Evolutionary conservation across 1,284 basidiomycete species (phyloP).

Genomic region (Cryptococcus maquisensis): DNA sequence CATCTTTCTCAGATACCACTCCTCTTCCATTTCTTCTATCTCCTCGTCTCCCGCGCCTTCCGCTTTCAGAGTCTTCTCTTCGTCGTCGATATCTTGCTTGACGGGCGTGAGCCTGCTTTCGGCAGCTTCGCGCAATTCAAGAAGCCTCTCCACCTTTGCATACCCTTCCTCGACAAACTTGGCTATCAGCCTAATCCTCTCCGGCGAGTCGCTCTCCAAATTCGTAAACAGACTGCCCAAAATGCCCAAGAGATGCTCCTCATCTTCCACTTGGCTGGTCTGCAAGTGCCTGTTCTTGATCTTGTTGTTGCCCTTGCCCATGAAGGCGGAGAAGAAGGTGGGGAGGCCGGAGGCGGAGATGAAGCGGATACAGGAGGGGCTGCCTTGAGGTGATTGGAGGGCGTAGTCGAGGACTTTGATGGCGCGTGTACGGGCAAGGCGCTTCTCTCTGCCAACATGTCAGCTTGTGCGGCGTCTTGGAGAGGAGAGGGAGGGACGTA

Average conservation of each 20-base stretch:
- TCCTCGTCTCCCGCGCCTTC: conserved; percentile 62
- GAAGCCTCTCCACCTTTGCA: conserved; percentile 85
- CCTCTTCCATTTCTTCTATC: conserved; percentile 60
- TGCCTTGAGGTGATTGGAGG: conserved; percentile 73
- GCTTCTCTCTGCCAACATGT: conserved; percentile 63
- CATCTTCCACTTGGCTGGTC: conserved; percentile 69
- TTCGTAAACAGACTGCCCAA: conserved; percentile 85
- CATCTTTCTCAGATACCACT: conserved; percentile 75
- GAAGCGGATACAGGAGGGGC: conserved; percentile 74
- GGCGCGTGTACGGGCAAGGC: conserved; percentile 68
- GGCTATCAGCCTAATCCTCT: conserved; percentile 75
- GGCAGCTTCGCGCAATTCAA: conserved; percentile 77
- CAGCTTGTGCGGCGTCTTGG: not conserved
- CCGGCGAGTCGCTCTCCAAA: conserved; percentile 75
- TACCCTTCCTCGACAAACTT: conserved; percentile 92
- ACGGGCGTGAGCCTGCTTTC: conserved; percentile 57
- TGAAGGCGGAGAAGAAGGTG: conserved; percentile 80
- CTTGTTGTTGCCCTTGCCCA: conserved; percentile 70
- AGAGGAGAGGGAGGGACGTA: conserved; percentile 47
- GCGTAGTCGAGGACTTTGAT: conserved; percentile 91
- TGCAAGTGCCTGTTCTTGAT: conserved; percentile 61
- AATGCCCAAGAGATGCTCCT: conserved; percentile 80
- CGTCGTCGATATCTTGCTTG: conserved; percentile 62
- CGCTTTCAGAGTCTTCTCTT: conserved; percentile 60
- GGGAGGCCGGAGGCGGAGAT: conserved; percentile 84